Conservation (phyloP, 805 yeast genomes). For the Suhomyces faveliae region DNA sequence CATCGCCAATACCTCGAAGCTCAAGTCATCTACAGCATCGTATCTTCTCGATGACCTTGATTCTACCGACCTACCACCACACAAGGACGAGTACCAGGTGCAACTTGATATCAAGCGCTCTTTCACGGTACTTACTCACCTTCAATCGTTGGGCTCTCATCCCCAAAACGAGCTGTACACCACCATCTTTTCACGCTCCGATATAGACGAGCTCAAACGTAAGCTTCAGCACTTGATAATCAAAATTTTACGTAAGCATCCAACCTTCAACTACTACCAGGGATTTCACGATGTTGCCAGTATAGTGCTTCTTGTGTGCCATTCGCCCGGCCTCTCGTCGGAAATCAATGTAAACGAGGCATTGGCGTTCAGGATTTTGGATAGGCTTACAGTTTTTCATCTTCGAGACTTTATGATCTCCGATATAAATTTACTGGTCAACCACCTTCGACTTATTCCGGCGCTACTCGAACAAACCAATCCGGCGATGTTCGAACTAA, state of each 20-base stretch:
- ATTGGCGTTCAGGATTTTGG: conserved; percentile 46
- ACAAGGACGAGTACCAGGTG: conserved; percentile 78
- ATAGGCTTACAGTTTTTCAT: conserved; percentile 55
- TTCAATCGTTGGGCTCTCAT: conserved; percentile 19
- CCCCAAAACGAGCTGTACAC: conserved; percentile 27
- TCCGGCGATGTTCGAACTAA: conserved; percentile 34
- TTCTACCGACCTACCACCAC: conserved; percentile 40
- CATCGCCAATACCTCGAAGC: conserved; percentile 1
- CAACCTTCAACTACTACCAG: conserved; percentile 75
- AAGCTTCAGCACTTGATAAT: conserved; percentile 47
- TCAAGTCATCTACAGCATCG: conserved; percentile 1
- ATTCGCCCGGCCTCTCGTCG: conserved; percentile 8
- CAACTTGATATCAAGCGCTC: conserved; percentile 74
- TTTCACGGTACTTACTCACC: conserved; percentile 43
- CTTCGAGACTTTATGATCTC: conserved; percentile 85
- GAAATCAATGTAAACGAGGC: conserved; percentile 16
- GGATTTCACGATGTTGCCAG: conserved; percentile 90
- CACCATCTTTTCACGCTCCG: conserved; percentile 30
- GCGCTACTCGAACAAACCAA: conserved; percentile 54
- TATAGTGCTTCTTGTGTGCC: conserved; percentile 56
- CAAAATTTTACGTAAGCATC: conserved; percentile 57
- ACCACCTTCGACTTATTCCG: conserved; percentile 67
- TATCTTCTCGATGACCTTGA: conserved; percentile 12
- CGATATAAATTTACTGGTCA: conserved; percentile 61
- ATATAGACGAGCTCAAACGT: conserved; percentile 35